Evolutionary conservation across 2,329 filamentous ascomycete genomes (phyloP).

Genomic region (Metarhizium anisopliae): DNA sequence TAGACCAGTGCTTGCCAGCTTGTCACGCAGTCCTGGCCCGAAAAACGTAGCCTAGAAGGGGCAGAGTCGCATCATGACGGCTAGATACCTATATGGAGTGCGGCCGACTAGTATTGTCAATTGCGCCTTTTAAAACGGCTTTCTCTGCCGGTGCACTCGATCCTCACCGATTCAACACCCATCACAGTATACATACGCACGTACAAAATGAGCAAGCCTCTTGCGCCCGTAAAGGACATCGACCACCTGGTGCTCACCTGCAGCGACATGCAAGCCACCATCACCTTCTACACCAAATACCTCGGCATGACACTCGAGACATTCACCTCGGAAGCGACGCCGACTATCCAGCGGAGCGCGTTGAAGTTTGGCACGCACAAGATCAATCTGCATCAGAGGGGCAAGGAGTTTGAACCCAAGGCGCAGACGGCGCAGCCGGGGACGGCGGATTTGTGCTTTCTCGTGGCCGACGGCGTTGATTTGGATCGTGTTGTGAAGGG

Average conservation of each 20-base stretch:
- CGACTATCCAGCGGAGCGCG: conserved; percentile 33
- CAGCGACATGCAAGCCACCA: conserved; percentile 36
- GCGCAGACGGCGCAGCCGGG: conserved; percentile 43
- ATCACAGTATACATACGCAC: neutral
- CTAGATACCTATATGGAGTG: too few species aligned
- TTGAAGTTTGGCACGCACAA: conserved; percentile 50
- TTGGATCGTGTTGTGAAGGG: conserved; percentile 35
- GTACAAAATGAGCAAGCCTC: conserved; percentile 18
- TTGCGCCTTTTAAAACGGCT: too few species aligned
- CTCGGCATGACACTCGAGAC: conserved; percentile 48
- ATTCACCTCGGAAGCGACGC: conserved; percentile 33
- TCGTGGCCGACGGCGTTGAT: conserved; percentile 35
- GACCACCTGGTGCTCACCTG: conserved; percentile 56
- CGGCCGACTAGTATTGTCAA: too few species aligned
- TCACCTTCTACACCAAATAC: conserved; percentile 44
- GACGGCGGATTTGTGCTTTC: conserved; percentile 51
- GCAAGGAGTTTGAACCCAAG: conserved; percentile 52
- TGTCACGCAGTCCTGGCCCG: too few species aligned
- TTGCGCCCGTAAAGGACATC: conserved; percentile 32
- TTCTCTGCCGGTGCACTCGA: too few species aligned
- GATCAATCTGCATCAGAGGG: conserved; percentile 51
- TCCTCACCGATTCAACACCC: neutral
- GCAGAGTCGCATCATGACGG: too few species aligned
- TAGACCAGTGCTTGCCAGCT: too few species aligned
- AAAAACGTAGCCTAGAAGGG: too few species aligned